Percentiles rank a stretch among this genome's conserved stretches.
phyloP scores from a whole-genome alignment of 78 protist species.

The Andalucia godoyi region DNA sequence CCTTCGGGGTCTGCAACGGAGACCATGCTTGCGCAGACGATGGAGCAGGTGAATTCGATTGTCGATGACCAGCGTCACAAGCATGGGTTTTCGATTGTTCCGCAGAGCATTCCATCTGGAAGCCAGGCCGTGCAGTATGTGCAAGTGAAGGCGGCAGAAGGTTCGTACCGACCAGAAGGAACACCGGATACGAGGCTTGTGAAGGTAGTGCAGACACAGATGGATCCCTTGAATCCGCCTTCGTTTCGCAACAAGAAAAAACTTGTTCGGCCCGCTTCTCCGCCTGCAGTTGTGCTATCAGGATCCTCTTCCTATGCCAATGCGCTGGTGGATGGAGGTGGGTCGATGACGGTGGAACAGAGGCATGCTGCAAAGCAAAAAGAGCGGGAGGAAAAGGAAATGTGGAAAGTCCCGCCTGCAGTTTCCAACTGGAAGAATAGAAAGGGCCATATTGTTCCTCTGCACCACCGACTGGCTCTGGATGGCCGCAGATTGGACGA shows the following conservation, averaged over 20 bases:
- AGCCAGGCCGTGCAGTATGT: too few species aligned
- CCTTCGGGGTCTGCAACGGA: too few species aligned
- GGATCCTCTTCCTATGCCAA: too few species aligned
- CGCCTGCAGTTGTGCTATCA: constrained; percentile 94
- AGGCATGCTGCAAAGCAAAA: constrained; percentile 79
- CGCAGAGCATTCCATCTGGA: too few species aligned
- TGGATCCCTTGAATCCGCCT: constrained; percentile 92
- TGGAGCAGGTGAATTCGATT: too few species aligned
- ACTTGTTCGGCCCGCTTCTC: constrained; percentile 57
- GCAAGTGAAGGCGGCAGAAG: too few species aligned
- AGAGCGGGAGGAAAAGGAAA: constrained; percentile 54
- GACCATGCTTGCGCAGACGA: too few species aligned
- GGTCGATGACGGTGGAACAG: too few species aligned
- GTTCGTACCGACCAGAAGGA: too few species aligned
- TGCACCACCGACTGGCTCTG: constrained; percentile 92
- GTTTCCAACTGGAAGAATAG: constrained; percentile 94
- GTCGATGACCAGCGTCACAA: too few species aligned
- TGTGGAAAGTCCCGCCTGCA: constrained; percentile 94
- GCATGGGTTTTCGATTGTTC: too few species aligned
- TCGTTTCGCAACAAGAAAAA: constrained; percentile 51
- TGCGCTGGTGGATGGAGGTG: too few species aligned
- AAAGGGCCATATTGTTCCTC: constrained; percentile 90
- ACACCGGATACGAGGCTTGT: neutral
- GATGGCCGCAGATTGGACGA: constrained; percentile 92
- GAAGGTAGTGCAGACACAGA: constrained; percentile 42